phyloP scores from a whole-genome alignment of 208 protist species.

The Wallacemonas collosoma region DNA sequence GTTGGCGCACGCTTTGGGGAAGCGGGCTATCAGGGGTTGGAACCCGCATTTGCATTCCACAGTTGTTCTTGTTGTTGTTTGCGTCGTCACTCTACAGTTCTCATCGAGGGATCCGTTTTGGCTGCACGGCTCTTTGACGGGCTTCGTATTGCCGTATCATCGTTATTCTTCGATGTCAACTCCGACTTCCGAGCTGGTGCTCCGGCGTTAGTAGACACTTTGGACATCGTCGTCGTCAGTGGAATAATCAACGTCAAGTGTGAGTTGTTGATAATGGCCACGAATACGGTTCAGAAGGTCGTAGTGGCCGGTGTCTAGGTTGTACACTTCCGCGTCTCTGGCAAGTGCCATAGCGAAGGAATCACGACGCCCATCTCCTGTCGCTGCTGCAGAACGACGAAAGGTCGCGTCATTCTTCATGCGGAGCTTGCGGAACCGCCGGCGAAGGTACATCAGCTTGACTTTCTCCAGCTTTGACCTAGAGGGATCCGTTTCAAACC shows the following conservation, averaged over 20 bases:
- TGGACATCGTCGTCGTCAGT: background rate
- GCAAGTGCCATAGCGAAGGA: conserved; percentile 59
- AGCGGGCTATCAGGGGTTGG: too few species aligned
- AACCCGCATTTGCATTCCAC: too few species aligned
- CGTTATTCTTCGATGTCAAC: background rate
- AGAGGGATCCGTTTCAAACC: conserved; percentile 47
- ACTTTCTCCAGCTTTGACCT: conserved; percentile 33
- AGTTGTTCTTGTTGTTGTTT: too few species aligned
- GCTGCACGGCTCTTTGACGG: too few species aligned
- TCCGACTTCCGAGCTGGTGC: background rate
- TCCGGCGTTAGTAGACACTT: background rate
- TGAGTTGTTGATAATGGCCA: conserved; percentile 44
- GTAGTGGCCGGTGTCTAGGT: conserved; percentile 62
- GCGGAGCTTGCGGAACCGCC: conserved; percentile 54
- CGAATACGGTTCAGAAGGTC: conserved; percentile 70
- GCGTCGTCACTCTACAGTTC: too few species aligned
- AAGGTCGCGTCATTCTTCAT: conserved; percentile 50
- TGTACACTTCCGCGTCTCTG: conserved; percentile 58
- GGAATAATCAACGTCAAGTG: background rate
- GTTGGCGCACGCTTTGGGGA: too few species aligned
- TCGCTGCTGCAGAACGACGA: conserved; percentile 18
- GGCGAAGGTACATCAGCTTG: conserved; percentile 42
- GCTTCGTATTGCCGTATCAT: background rate
- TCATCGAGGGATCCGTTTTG: too few species aligned
- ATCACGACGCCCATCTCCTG: background rate